Evolutionary conservation across 169 alveolate genomes (phyloP), one percentile per base, ranked within the genome.

Genomic region (Cryptosporidium meleagridis): DNA sequence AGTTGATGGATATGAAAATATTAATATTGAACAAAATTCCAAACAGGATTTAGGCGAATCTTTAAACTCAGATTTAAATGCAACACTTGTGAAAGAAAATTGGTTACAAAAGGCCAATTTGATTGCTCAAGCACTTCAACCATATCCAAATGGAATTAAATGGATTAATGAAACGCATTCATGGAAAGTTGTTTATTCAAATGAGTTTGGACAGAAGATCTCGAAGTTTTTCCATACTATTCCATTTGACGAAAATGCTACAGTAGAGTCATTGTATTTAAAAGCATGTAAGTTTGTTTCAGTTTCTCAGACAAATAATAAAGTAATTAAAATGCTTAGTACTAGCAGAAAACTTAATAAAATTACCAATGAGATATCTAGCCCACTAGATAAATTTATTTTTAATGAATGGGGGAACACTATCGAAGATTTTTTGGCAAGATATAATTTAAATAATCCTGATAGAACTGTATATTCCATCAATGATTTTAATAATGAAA

Each of bases 61-160:
- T 21, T 65, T 33, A 31, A 65, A 3, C 26, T 33, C 26, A 2
- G 26, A 65, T 65, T 14, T n/a, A 16, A 58, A 62, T 41, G 6
- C 26, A 18, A 39, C n/a, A 16, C 59, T 80, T 80, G 37, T 80
- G 12, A n/a, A 59, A 16, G 89, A 80, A 37, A 65, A 80, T 48
- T 80, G 89, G 89, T 9, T 80, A n/a, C 65, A 80, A 39, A 59
- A 65, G 16, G 59, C 67, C 12, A 80, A 80, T 80, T 16, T 62
- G n/a, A 59, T 80, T 35, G 89, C 89, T 16, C 89, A 80, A 41
- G 14, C 52, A 0, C 89, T 80, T 23, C 45, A 61, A 41, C 89
- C 89, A 14, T 80, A 80, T 31, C 89, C 89, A 21, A 41, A 39
- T 80, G 89, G 89, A 26, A 80, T 80, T 41, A 62, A 80, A n/a